These are phyloP conservation scores for Colletotrichum sansevieriae DNA, from an alignment of 2,329 filamentous ascomycete genomes.

Conservation along the genomic window DNA sequence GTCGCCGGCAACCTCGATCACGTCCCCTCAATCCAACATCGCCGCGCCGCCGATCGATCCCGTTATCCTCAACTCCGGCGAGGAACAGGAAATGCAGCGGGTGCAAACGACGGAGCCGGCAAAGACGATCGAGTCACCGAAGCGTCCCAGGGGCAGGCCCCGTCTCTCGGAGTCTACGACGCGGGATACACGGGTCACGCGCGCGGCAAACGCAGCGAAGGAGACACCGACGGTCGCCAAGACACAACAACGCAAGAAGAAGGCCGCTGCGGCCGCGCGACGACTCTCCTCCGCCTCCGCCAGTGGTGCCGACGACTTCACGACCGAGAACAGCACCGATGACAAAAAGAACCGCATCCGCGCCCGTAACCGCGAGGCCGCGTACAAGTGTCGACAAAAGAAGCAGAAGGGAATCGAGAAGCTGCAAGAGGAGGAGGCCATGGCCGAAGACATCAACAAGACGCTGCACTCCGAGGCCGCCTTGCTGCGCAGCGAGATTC, in stretches of 20 bases:
- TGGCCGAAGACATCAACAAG: slow-evolving; percentile 42
- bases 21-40: slow-evolving; percentile 3
- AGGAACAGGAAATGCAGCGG: not conserved
- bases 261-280: not conserved
- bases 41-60: slow-evolving; percentile 19
- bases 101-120: not conserved
- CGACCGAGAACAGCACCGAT: not conserved
- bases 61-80: not conserved
- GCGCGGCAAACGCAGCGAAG: not conserved
- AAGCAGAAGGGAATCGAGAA: slow-evolving; percentile 41
- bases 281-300: slow-evolving; percentile 24
- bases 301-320: slow-evolving; percentile 16
- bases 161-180: slow-evolving; percentile 10
- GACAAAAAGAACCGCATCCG: slow-evolving; percentile 40
- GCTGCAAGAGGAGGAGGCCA: slow-evolving; percentile 38
- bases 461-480: slow-evolving; percentile 32
- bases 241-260: not conserved
- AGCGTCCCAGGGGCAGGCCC: slow-evolving; percentile 25
- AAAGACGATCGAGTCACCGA: not conserved
- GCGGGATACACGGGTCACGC: not conserved
- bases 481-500: slow-evolving; percentile 32
- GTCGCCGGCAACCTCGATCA: slow-evolving; percentile 24
- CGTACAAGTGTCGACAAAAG: slow-evolving; percentile 41
- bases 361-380: slow-evolving; percentile 40
- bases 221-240: not conserved